Evolutionary conservation across 495 filamentous ascomycete species (phyloP), one percentile per base, ranked within the genome.

Genomic region (Pseudomonodictys pantanalensis): DNA sequence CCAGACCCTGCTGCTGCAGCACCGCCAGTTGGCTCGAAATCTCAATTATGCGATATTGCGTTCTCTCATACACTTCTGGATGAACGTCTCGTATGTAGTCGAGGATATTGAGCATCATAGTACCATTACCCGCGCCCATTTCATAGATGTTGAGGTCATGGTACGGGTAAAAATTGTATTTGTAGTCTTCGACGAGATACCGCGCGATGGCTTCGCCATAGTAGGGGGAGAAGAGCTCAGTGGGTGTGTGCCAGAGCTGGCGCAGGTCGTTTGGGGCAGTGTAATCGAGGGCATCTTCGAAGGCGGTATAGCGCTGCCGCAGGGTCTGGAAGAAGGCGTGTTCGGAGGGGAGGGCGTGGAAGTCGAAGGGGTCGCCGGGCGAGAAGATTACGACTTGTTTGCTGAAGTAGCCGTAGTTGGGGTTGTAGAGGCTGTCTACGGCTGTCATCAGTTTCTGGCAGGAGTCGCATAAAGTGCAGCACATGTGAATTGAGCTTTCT

Each of bases 141-240:
- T 99, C 93, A 80, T 97, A 99, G 68, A 99, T 96, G 59, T 95
- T 90, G 46, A 99, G 83, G 76, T 99, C 93, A 73, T 95, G 86
- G 78, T 96, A 96, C 6, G 93, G 95, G 73, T 92, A 97, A 22
- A 90, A 83, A 24, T 88, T 89, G 68, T 96, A 82, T 71, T 92
- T 89, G 81, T 99, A 99, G 76, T 99, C 96, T 52, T 88, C 85
- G 50, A 97, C 81, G 5, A 99, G 83, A 68, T 97, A 97, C 25
- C 91, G 85, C 2, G 92, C 91, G 64, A 99, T 91, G 3, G 95
- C 88, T 76, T 97, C 92, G 56, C 93, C 95, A 71, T 99, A 99
- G 73, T 93, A 93, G 1, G 93, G 93, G 51, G 88, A 83, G 74
- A 99, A 99, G 0, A 99, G 82, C 74, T 99, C 93, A 0, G 93